phyloP scores from a whole-genome alignment of 352 stramenopile genomes.

The Phytophthora kernoviae region DNA sequence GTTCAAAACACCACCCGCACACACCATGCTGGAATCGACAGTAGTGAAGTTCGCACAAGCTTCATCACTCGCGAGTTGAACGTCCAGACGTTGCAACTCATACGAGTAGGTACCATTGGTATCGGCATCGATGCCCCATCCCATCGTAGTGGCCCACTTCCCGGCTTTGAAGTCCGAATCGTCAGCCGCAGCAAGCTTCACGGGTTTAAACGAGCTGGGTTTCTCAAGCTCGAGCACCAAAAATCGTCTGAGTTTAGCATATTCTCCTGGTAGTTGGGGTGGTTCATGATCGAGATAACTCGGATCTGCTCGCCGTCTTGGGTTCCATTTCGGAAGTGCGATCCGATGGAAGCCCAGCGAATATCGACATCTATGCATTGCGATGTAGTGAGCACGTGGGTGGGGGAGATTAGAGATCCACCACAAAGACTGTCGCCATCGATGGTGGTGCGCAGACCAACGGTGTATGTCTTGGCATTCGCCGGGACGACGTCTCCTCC shows the following conservation, averaged over 20 bases:
- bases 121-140: slow-evolving; percentile 33
- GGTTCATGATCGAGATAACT: slow-evolving; percentile 4
- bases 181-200: slow-evolving; percentile 26
- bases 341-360: slow-evolving; percentile 6
- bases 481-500: slow-evolving; percentile 31
- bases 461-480: slow-evolving; percentile 33
- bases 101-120: slow-evolving; percentile 26
- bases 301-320: slow-evolving; percentile 17
- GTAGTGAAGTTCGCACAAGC: slow-evolving; percentile 27
- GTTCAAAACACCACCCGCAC: slow-evolving; percentile 35
- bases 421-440: slow-evolving; percentile 7
- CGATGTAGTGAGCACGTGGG: slow-evolving; percentile 14
- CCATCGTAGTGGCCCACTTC: slow-evolving; percentile 34
- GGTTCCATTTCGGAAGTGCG: slow-evolving; percentile 12
- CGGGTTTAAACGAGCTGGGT: slow-evolving; percentile 33
- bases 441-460: slow-evolving; percentile 11
- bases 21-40: slow-evolving; percentile 49
- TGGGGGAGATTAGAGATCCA: slow-evolving; percentile 9
- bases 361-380: slow-evolving; percentile 6
- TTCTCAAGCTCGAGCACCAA: slow-evolving; percentile 48
- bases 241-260: slow-evolving; percentile 20
- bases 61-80: slow-evolving; percentile 38
- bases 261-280: slow-evolving; percentile 6
- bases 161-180: slow-evolving; percentile 25
- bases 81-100: slow-evolving; percentile 38